Evolutionary conservation across 176 grass and related monocot genomes (phyloP), one percentile per base, ranked within the genome.

Genomic region (Cenchrus purpureus): DNA sequence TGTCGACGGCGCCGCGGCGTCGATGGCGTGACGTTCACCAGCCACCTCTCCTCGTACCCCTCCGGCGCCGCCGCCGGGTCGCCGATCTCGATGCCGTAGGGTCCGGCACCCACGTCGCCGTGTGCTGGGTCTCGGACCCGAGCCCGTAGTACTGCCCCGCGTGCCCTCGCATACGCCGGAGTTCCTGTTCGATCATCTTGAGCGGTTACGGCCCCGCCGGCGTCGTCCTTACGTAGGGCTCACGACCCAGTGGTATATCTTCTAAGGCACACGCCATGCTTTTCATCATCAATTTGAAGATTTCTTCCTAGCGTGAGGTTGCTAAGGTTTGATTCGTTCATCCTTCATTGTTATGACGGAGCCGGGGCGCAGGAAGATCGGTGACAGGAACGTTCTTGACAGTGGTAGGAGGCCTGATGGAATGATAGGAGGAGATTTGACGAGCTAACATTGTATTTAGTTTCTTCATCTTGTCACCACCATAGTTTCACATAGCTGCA

Each of bases 1-100:
- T 84, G 86, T 97, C 92, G 13, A 2, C 12, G 49, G 79, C 95
- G 1, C 88, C 95, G 67, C 92, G 73, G 95, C 93, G 81, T 98
- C 95, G 8, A 98, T 95, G 22, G 92, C 93, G 7, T 98, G 95
- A 98, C 77, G n/a, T 91, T 93, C 10, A 98, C 42, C 17, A 93
- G 0, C 95, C 95, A 95, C 46, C 79, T 83, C 83, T 98, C 85
- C 73, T 92, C 91, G 12, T 90, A 93, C 11, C 87, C 92, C 58
- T 88, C 63, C 10, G 89, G 91, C 32, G 87, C 48, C 6, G n/a
- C n/a, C n/a, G 72, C 66, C 4, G 75, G 77, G 13, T 90, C 78
- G 32, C 95, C 92, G 0, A 46, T 11, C 76, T 91, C 92, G 20
- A 98, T 87, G 25, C 83, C 95, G 3, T 92, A 98, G 12, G 95